A percentile compares a stretch with the other conserved stretches of the same genome.
Evolutionary conservation across 129 eudicot species (phyloP).

Genomic region (Saussurea involucrata): DNA sequence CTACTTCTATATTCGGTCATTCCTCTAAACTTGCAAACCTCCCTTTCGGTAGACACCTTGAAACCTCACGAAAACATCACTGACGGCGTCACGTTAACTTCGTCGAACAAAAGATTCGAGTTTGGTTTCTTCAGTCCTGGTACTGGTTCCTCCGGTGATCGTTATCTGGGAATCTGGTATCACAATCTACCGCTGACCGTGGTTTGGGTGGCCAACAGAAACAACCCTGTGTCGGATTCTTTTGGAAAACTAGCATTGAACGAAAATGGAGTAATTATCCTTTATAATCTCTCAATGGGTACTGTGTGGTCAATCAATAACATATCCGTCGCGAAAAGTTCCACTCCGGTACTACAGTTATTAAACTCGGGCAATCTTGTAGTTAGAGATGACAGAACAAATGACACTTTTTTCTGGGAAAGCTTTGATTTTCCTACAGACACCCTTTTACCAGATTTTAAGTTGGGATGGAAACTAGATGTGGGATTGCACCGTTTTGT

Average conservation of each 20-base stretch:
- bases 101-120: constrained; percentile 34
- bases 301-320: constrained; percentile 26
- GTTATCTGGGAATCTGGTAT: constrained; percentile 46
- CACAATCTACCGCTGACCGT: constrained; percentile 35
- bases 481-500: constrained; percentile 22
- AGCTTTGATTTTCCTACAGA: constrained; percentile 40
- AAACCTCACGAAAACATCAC: constrained; percentile 19
- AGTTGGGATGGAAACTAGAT: constrained; percentile 35
- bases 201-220: constrained; percentile 56
- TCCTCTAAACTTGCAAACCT: constrained; percentile 6
- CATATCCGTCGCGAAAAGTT: neutral
- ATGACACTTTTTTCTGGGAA: constrained; percentile 24
- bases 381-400: constrained; percentile 26
- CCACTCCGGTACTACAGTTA: constrained; percentile 30
- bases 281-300: constrained; percentile 8
- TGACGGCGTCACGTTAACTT: constrained; percentile 40
- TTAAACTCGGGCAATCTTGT: constrained; percentile 48
- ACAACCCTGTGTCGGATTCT: constrained; percentile 27
- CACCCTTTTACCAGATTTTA: constrained; percentile 40
- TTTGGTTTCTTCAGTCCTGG: constrained; percentile 45
- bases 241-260: constrained; percentile 22
- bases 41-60: constrained; percentile 21
- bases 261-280: constrained; percentile 18
- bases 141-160: constrained; percentile 9
- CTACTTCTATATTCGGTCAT: neutral